Percentiles rank a stretch among this genome's conserved stretches.
These are phyloP conservation scores for Ophiosphaerella korrae DNA, from an alignment of 2,329 filamentous ascomycete genomes.

Conservation along the genomic window DNA sequence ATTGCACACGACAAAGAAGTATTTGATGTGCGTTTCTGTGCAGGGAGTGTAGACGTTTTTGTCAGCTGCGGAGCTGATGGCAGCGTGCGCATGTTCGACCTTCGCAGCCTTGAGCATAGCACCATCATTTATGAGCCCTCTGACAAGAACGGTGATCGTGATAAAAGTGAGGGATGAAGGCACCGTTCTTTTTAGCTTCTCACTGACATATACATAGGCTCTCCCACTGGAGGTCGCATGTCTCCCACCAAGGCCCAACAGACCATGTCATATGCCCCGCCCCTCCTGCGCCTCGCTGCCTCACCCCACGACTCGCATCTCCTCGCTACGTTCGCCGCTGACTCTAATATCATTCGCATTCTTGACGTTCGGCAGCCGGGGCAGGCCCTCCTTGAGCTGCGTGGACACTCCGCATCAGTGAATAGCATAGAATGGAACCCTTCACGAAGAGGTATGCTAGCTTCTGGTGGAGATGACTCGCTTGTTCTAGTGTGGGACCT, in stretches of 20 bases:
- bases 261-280: conserved; percentile 68
- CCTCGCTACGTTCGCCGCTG: conserved; percentile 94
- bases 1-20: conserved; percentile 99
- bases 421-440: conserved; percentile 98
- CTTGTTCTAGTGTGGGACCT: conserved; percentile 94
- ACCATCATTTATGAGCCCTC: conserved; percentile 99
- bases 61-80: conserved; percentile 97
- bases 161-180: conserved; percentile 46
- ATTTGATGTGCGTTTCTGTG: conserved; percentile 97
- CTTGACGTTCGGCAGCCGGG: conserved; percentile 95
- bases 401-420: conserved; percentile 81
- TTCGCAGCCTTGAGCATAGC: conserved; percentile 93
- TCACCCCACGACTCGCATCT: conserved; percentile 96
- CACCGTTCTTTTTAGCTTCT: not conserved
- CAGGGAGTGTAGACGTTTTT: conserved; percentile 97
- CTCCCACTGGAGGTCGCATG: conserved; percentile 58
- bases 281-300: conserved; percentile 79
- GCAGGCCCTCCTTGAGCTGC: conserved; percentile 90
- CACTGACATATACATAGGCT: conserved; percentile 38
- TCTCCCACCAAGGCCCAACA: conserved; percentile 78
- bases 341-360: conserved; percentile 90
- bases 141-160: conserved; percentile 68
- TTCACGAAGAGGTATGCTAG: conserved; percentile 80
- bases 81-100: conserved; percentile 97
- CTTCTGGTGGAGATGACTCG: conserved; percentile 89